Conservation (phyloP, 2,329 filamentous ascomycete species). For the Alternaria brassicicola region DNA sequence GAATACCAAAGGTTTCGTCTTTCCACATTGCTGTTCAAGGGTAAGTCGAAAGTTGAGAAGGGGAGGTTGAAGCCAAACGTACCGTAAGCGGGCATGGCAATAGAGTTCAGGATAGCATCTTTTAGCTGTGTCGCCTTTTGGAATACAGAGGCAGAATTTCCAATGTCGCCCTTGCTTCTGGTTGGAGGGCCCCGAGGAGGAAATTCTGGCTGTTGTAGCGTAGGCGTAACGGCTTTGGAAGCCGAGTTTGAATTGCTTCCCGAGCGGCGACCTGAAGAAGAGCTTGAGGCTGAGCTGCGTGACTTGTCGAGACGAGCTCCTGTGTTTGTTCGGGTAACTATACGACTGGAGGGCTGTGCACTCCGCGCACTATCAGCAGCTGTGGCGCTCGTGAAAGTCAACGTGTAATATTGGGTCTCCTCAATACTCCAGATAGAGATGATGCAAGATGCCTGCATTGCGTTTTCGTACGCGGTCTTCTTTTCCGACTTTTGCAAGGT, state of each 20-base stretch:
- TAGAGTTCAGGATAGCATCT: slow-evolving; percentile 76
- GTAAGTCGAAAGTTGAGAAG: background rate
- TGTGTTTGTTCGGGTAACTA: slow-evolving; percentile 52
- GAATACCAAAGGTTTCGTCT: slow-evolving; percentile 74
- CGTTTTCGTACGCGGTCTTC: slow-evolving; percentile 27
- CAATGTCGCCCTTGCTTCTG: slow-evolving; percentile 53
- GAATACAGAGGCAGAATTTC: slow-evolving; percentile 67
- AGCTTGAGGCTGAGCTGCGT: slow-evolving; percentile 48
- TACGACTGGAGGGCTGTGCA: slow-evolving; percentile 43
- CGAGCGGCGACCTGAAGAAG: slow-evolving; percentile 46
- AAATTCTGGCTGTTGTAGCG: slow-evolving; percentile 64
- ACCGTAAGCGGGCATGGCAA: slow-evolving; percentile 72
- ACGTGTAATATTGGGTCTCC: slow-evolving; percentile 70
- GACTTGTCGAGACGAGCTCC: slow-evolving; percentile 40
- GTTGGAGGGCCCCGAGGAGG: slow-evolving; percentile 71
- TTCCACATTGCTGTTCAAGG: slow-evolving; percentile 71
- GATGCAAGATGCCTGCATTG: slow-evolving; percentile 73
- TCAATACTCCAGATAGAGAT: slow-evolving; percentile 76
- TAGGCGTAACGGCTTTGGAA: slow-evolving; percentile 59
- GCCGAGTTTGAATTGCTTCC: slow-evolving; percentile 39
- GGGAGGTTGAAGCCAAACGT: slow-evolving; percentile 5
- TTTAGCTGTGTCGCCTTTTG: slow-evolving; percentile 78
- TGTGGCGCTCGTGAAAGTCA: slow-evolving; percentile 71
- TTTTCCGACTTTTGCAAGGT: slow-evolving; percentile 20
- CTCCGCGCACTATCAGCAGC: slow-evolving; percentile 18